Evolutionary conservation across 805 yeast genomes (phyloP), one percentile per base, ranked within the genome.

Genomic region (Ogataea sp.): DNA sequence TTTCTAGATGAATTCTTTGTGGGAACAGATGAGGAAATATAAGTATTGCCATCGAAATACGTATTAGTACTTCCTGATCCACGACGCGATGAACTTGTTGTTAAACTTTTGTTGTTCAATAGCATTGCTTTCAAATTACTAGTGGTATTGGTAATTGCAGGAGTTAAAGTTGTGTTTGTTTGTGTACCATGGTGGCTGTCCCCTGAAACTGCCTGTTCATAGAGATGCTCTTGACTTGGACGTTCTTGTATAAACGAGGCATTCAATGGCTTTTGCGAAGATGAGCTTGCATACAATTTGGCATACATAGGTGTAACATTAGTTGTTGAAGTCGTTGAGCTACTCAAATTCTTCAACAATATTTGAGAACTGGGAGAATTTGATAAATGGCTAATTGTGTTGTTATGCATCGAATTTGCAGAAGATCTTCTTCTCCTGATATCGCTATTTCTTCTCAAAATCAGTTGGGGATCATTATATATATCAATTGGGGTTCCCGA

Each of bases 221-320:
- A n/a, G n/a, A n/a, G n/a, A n/a, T n/a, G 26, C 11, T 23, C 20
- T 15, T 29, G 32, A 29, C 8, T 29, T 15, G 8, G 9, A n/a
- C 20, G 18, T 6, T 29, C 32, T n/a, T 6, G n/a, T 6, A 6
- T n/a, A n/a, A n/a, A n/a, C n/a, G n/a, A n/a, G n/a, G n/a, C n/a
- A n/a, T n/a, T n/a, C n/a, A n/a, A n/a, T n/a, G n/a, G n/a, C n/a
- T 29, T 6, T 29, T 29, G 20, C 16, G 9, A 15, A 17, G 28
- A 8, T 9, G 40, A 38, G 1, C 39, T 27, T 7, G 44, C 38
- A 15, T 42, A 42, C 14, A 39, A 14, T 21, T 37, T 34, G 3
- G 49, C 56, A 39, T 52, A 52, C 18, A 49, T 42, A 6, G 58
- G 56, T 1, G 58, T 49, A 34, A 51, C 39, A 14, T 43, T 45